Evolutionary conservation across 352 stramenopile genomes (phyloP).

Genomic region (Blastocystis sp.): DNA sequence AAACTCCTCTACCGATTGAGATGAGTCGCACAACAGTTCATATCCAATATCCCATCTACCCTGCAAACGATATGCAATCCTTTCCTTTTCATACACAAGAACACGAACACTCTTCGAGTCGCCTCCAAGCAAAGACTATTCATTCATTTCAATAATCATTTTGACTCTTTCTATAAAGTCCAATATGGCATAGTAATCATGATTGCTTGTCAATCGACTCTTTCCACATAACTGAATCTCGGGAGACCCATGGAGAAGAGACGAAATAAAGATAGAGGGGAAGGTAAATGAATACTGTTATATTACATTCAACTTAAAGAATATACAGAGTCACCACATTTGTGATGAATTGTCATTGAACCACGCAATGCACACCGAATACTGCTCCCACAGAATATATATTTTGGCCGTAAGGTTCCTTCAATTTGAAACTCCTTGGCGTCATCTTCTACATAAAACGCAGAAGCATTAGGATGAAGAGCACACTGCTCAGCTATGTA

Average conservation of each 20-base stretch:
- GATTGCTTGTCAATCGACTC: not conserved
- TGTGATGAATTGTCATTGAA: not conserved
- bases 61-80: not conserved
- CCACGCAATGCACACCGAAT: not conserved
- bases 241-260: not conserved
- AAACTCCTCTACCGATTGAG: not conserved
- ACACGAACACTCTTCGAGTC: not conserved
- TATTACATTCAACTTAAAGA: not conserved
- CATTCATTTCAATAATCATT: not conserved
- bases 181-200: not conserved
- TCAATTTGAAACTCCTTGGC: not conserved
- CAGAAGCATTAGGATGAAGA: not conserved
- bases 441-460: slow-evolving; percentile 45
- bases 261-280: not conserved
- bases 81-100: not conserved
- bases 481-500: slow-evolving; percentile 39
- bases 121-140: slow-evolving; percentile 9
- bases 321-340: not conserved
- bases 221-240: slow-evolving; percentile 6
- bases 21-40: not conserved
- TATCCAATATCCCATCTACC: slow-evolving; percentile 57
- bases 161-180: not conserved
- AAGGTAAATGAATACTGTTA: slow-evolving; percentile 1
- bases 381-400: slow-evolving; percentile 40
- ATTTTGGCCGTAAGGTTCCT: not conserved